Evolutionary conservation across 1,284 basidiomycete species (phyloP).

Genomic region (Ceratobasidium sp.): DNA sequence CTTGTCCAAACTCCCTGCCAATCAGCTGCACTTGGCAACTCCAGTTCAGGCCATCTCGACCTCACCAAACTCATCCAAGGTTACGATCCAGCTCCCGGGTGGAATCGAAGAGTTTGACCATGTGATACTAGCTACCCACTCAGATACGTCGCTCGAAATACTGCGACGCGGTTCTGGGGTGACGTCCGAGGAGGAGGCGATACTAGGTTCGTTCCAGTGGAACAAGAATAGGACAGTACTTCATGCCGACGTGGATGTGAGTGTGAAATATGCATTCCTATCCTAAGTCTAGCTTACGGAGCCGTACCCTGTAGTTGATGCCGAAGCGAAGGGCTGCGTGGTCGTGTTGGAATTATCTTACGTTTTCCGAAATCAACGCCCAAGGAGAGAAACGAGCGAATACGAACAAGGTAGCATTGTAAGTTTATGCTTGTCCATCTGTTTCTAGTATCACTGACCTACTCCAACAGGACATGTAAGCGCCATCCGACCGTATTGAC

Average conservation of each 20-base stretch:
- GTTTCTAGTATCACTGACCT: constrained; percentile 43
- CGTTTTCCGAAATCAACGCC: constrained; percentile 59
- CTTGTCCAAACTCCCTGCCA: constrained; percentile 65
- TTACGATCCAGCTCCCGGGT: constrained; percentile 62
- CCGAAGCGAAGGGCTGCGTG: constrained; percentile 70
- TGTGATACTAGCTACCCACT: constrained; percentile 83
- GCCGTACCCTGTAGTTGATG: constrained; percentile 67
- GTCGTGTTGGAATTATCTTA: constrained; percentile 83
- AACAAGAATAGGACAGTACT: constrained; percentile 77
- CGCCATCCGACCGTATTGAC: constrained; percentile 34
- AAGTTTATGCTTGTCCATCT: constrained; percentile 54
- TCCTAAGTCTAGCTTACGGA: background rate
- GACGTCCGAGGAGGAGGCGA: constrained; percentile 68
- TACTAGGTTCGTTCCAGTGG: constrained; percentile 74
- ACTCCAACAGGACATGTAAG: constrained; percentile 61
- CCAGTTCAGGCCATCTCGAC: constrained; percentile 63
- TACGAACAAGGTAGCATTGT: constrained; percentile 74
- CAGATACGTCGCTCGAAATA: constrained; percentile 73
- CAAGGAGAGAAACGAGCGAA: constrained; percentile 63
- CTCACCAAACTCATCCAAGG: constrained; percentile 51
- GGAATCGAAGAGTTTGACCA: constrained; percentile 72
- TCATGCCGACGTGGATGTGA: constrained; percentile 72
- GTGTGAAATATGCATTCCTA: constrained; percentile 39
- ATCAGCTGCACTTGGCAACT: constrained; percentile 71
- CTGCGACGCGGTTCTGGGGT: constrained; percentile 66